These are phyloP conservation scores for Letharia lupina DNA, from an alignment of 495 filamentous ascomycete genomes.

Conservation along the genomic window DNA sequence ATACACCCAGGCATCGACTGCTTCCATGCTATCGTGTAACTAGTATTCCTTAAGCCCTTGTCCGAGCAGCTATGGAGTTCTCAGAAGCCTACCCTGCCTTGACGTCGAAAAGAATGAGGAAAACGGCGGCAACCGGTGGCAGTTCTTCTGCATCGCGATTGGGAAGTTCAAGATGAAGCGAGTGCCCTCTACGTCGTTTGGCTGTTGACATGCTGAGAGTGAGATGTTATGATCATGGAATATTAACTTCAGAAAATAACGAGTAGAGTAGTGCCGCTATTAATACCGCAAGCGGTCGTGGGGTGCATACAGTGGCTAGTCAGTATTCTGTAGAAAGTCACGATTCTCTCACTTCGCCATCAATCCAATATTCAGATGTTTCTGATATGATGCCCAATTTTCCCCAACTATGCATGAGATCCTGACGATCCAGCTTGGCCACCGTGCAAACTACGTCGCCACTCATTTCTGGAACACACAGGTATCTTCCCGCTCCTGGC, in stretches of 20 bases:
- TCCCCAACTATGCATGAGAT: conserved; percentile 76
- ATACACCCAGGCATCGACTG: conserved; percentile 53
- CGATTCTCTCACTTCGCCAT: not conserved
- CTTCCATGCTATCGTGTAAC: conserved; percentile 83
- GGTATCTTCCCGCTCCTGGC: conserved; percentile 34
- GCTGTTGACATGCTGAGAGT: conserved; percentile 16
- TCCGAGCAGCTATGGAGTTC: not conserved
- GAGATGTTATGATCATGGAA: not conserved
- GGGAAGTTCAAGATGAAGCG: conserved; percentile 26
- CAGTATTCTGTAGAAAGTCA: not conserved
- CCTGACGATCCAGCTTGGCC: conserved; percentile 86
- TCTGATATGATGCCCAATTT: not conserved
- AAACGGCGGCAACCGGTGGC: conserved; percentile 72
- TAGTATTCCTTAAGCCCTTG: conserved; percentile 28
- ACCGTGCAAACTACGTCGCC: conserved; percentile 87
- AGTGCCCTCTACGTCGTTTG: conserved; percentile 20
- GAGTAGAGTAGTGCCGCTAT: not conserved
- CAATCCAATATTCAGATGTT: too few relatives aligned
- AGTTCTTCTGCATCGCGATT: conserved; percentile 34
- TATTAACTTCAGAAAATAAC: too few relatives aligned
- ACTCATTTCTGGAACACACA: conserved; percentile 99
- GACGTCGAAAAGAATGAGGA: conserved; percentile 80
- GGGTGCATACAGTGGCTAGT: not conserved
- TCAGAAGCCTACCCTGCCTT: conserved; percentile 58
- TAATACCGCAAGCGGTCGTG: not conserved